Evolutionary conservation across 2,329 filamentous ascomycete genomes (phyloP).

Genomic region (Aspergillus pseudotamarii): DNA sequence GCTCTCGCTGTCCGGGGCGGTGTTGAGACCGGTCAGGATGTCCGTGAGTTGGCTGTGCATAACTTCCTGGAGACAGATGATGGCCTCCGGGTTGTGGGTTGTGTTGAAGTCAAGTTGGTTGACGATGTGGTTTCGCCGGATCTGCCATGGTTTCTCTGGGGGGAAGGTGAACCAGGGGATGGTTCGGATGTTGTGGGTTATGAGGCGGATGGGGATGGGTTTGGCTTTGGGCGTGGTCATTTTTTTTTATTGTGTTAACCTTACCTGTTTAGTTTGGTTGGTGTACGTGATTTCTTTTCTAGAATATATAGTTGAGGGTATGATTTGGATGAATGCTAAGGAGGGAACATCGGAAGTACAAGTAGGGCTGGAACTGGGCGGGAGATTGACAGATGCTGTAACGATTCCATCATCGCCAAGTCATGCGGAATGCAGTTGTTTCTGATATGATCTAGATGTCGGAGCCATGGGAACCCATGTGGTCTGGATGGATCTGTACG

Average conservation of each 20-base stretch:
- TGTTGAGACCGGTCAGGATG: not conserved
- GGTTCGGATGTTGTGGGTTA: not conserved
- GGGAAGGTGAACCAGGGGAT: conserved; percentile 4
- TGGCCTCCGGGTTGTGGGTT: not conserved
- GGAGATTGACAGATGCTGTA: not conserved
- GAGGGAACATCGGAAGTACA: too few species aligned
- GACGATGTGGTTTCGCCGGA: not conserved
- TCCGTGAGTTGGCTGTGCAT: not conserved
- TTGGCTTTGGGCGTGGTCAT: not conserved
- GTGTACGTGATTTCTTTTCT: too few species aligned
- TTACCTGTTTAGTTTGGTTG: not conserved
- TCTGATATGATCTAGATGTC: not conserved
- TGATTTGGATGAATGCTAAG: too few species aligned
- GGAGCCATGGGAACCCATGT: not conserved
- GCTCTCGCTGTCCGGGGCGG: not conserved
- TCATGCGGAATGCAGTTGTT: not conserved
- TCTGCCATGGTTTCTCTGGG: not conserved
- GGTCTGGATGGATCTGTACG: not conserved
- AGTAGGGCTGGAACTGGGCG: not conserved
- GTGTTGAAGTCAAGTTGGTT: conserved; percentile 5
- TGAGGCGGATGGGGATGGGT: not conserved
- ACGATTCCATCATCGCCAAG: conserved; percentile 2
- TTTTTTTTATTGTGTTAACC: not conserved
- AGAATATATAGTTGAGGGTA: too few species aligned
- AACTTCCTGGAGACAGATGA: not conserved